These are phyloP conservation scores for Coniochaeta sp. DNA, from an alignment of 2,329 filamentous ascomycete genomes.

Conservation along the genomic window DNA sequence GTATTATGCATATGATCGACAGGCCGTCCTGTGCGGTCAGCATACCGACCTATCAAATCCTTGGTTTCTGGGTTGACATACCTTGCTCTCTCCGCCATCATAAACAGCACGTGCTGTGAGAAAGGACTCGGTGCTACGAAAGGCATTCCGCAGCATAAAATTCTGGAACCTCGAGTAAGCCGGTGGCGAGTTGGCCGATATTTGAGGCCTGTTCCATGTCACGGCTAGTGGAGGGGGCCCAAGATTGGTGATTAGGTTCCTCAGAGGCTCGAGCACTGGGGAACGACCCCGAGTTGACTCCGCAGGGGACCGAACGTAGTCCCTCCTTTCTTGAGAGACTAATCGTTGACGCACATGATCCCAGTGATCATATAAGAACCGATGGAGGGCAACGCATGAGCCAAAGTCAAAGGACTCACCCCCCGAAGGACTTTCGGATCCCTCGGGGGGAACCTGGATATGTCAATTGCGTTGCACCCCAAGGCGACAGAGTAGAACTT, in stretches of 20 bases:
- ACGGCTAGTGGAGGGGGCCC: constrained; percentile 61
- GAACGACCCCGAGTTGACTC: constrained; percentile 44
- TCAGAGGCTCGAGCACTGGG: constrained; percentile 51
- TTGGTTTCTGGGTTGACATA: constrained; percentile 14
- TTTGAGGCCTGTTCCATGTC: constrained; percentile 60
- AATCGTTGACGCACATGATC: constrained; percentile 61
- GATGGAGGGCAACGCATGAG: constrained; percentile 61
- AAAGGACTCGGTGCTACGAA: constrained; percentile 56
- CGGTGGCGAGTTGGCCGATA: constrained; percentile 55
- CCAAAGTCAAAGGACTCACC: constrained; percentile 59
- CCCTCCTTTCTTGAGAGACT: constrained; percentile 49
- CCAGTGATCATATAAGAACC: constrained; percentile 66
- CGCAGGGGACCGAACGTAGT: constrained; percentile 45
- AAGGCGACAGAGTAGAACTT: constrained; percentile 16
- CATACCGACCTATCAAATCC: background rate
- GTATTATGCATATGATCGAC: constrained; percentile 61
- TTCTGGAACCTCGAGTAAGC: constrained; percentile 63
- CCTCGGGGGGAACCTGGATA: constrained; percentile 37
- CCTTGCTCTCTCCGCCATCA: constrained; percentile 63
- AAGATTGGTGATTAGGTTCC: constrained; percentile 56
- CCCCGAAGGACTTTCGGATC: constrained; percentile 28
- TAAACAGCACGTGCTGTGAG: constrained; percentile 59
- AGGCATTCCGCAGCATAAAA: constrained; percentile 65
- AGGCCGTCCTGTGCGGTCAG: constrained; percentile 46
- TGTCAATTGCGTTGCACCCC: constrained; percentile 9